These are phyloP conservation scores for Zelonia costaricensis DNA, from an alignment of 208 protist species.

Conservation along the genomic window DNA sequence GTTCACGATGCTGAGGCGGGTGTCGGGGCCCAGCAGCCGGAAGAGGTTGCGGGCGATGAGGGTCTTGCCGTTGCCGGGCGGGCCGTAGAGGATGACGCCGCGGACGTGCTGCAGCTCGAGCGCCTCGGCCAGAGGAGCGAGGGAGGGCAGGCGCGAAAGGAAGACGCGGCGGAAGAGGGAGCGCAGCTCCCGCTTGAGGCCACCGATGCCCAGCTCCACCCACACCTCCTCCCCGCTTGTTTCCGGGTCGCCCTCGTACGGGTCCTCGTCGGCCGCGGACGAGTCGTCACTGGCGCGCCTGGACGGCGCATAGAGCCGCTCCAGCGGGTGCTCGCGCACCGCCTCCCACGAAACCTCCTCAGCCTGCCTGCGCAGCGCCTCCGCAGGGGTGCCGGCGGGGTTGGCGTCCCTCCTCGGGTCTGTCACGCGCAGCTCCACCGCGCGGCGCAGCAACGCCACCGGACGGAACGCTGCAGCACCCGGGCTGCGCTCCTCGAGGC, in stretches of 20 bases:
- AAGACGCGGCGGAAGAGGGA: slow-evolving; percentile 98
- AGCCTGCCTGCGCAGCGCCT: slow-evolving; percentile 3
- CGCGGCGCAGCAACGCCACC: slow-evolving; percentile 37
- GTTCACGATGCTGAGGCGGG: slow-evolving; percentile 91
- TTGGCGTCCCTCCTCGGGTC: not conserved
- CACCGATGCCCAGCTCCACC: slow-evolving; percentile 93
- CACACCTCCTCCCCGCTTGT: slow-evolving; percentile 38
- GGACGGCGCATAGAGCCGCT: slow-evolving; percentile 42
- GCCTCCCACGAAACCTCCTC: slow-evolving; percentile 17
- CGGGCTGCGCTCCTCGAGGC: slow-evolving; percentile 12
- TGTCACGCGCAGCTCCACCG: slow-evolving; percentile 53
- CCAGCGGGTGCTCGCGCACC: slow-evolving; percentile 39
- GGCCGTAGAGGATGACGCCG: slow-evolving; percentile 98
- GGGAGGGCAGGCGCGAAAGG: slow-evolving; percentile 94
- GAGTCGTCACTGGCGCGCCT: not conserved
- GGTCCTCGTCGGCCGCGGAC: not conserved
- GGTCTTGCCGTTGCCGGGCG: slow-evolving; percentile 99
- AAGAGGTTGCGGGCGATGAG: slow-evolving; percentile 99
- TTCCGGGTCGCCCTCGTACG: slow-evolving; percentile 6
- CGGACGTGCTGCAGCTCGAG: slow-evolving; percentile 97
- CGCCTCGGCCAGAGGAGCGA: slow-evolving; percentile 54
- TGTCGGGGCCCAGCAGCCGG: slow-evolving; percentile 93
- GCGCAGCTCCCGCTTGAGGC: slow-evolving; percentile 94
- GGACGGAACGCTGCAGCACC: slow-evolving; percentile 8
- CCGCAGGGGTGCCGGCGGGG: not conserved